Evolutionary conservation across 352 stramenopile genomes (phyloP).

Genomic region (Phytophthora idaei): DNA sequence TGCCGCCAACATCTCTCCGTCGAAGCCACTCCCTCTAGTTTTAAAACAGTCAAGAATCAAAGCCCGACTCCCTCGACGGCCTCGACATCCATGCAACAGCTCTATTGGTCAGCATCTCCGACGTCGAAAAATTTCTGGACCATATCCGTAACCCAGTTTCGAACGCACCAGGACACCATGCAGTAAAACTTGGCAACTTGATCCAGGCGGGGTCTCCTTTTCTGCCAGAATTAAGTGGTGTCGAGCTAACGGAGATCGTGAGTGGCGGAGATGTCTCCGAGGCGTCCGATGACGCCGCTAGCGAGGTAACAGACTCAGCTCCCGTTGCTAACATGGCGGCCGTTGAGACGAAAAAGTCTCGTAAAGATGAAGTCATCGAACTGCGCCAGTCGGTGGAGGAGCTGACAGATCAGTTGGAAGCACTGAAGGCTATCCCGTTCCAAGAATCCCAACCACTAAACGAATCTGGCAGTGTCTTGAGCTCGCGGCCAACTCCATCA

Average conservation of each 20-base stretch:
- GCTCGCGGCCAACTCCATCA: neutral
- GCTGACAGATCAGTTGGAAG: constrained; percentile 16
- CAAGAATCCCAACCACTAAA: neutral
- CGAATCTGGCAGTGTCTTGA: neutral
- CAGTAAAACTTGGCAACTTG: neutral
- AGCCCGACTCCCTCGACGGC: neutral
- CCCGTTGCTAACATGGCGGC: neutral
- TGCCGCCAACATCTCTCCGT: neutral
- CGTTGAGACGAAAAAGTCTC: neutral
- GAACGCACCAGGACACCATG: no score
- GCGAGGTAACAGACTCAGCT: neutral
- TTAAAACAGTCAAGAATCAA: neutral
- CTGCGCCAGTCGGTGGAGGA: constrained; percentile 6
- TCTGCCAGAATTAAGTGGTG: neutral
- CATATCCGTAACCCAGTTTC: no score
- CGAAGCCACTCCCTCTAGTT: constrained; percentile 18
- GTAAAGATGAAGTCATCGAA: constrained; percentile 17
- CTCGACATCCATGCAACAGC: no score
- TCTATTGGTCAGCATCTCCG: no score
- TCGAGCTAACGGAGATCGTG: neutral
- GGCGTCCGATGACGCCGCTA: constrained; percentile 4
- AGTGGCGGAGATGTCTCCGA: neutral
- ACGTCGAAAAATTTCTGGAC: no score
- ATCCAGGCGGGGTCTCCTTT: neutral
- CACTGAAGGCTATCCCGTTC: neutral